Evolutionary conservation across 2,329 filamentous ascomycete genomes (phyloP), one percentile per base, ranked within the genome.

Genomic region (Dryadomyces quercivorus): DNA sequence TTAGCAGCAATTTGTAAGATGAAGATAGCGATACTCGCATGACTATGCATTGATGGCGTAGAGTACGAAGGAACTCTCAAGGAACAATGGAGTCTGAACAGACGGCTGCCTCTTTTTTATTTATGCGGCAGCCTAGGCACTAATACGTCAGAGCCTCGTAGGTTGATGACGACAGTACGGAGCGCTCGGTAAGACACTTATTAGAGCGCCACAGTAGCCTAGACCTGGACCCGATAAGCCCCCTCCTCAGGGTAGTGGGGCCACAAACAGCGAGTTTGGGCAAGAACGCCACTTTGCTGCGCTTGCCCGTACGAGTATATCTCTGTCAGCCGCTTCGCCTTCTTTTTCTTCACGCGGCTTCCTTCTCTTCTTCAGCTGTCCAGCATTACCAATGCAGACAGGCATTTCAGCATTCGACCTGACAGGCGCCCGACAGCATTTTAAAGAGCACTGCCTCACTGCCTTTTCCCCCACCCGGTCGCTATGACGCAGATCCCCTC

Each of bases 151-250:
- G 21, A 57, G 48, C 53, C 51, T 56, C 53, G 53, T 47, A 49
- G 42, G 21, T 21, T 49, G 48, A 54, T 57, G 56, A 57, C 56
- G 56, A 57, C 53, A 57, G 4, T 43, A 34, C 36, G n/a, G n/a
- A n/a, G n/a, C n/a, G n/a, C n/a, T n/a, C n/a, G n/a, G n/a, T n/a
- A n/a, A n/a, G n/a, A n/a, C n/a, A n/a, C n/a, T n/a, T n/a, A n/a
- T 43, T 48, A 20, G 36, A 50, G 47, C n/a, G 47, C 26, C 26
- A 34, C 47, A 50, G 47, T 21, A 20, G 31, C 48, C 36, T 50
- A 18, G 20, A 49, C 38, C 48, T 40, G 48, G 50, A 36, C 36
- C 21, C 40, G 36, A 26, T 21, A 34, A 13, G 48, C 18, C 18
- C 20, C 12, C 31, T 18, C 47, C 13, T 50, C 8, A 38, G 10